phyloP scores from a whole-genome alignment of 202 grass and related monocot genomes.

The Eragrostis tef region DNA sequence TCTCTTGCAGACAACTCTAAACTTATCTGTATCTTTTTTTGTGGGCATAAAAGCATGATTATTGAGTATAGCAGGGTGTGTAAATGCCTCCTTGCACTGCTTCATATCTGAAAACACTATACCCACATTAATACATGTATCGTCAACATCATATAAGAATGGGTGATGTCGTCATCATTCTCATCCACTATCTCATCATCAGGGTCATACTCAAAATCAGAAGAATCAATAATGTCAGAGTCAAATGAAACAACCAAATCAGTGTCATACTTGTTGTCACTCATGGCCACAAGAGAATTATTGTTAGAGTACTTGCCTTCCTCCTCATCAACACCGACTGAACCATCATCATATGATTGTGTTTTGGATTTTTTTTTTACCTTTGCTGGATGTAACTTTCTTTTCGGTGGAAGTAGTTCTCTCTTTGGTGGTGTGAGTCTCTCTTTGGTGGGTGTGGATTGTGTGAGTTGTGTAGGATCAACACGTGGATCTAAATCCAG shows the following conservation, averaged over 20 bases:
- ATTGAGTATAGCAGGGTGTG: neutral
- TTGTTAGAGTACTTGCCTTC: neutral
- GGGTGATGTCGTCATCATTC: neutral
- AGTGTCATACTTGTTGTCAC: neutral
- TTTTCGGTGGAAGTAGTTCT: no score
- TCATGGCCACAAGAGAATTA: neutral
- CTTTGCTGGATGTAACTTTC: no score
- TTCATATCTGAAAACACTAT: neutral
- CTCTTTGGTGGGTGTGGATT: no score
- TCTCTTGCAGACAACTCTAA: neutral
- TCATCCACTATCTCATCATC: neutral
- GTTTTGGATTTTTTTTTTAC: no score
- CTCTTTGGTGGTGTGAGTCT: no score
- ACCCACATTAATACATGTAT: neutral
- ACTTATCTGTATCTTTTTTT: neutral
- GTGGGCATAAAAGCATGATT: neutral
- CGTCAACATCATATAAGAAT: neutral
- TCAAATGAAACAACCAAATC: neutral
- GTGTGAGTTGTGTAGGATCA: no score
- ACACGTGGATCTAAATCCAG: no score
- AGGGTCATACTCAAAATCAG: neutral
- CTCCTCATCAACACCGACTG: no score
- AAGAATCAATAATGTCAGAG: no score
- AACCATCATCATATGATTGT: neutral
- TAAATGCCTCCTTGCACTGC: neutral